A percentile compares a stretch with the other conserved stretches of the same genome.
Evolutionary conservation across 768 basidiomycete genomes (phyloP).

Genomic region (Trametopsis cervina): DNA sequence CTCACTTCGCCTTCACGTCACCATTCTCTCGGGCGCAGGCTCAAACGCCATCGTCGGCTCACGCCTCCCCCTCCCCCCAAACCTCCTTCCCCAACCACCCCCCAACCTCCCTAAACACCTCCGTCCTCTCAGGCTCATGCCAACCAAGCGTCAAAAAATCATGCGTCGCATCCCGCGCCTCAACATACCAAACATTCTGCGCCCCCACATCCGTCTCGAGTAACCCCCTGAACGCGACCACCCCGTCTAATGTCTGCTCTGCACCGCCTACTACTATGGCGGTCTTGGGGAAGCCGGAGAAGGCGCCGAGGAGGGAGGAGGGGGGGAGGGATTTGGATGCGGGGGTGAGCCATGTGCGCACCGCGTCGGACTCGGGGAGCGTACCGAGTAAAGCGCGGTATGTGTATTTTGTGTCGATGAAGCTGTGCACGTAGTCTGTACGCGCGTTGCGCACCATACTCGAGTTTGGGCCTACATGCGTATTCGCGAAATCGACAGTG

Average conservation of each 20-base stretch:
- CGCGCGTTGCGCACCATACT: conserved; percentile 20
- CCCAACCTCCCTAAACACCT: conserved; percentile 15
- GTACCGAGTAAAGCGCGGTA: conserved; percentile 40
- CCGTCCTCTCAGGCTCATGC: conserved; percentile 26
- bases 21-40: no score
- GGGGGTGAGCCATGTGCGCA: conserved; percentile 54
- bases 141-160: conserved; percentile 16
- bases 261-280: conserved; percentile 53
- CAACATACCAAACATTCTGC: conserved; percentile 41
- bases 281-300: conserved; percentile 53
- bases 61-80: no score
- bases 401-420: conserved; percentile 23
- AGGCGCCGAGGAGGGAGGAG: conserved; percentile 29
- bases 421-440: conserved; percentile 15
- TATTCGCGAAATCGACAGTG: conserved; percentile 40
- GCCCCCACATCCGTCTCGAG: conserved; percentile 48
- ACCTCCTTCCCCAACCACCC: conserved; percentile 19
- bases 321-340: conserved; percentile 42
- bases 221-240: conserved; percentile 35
- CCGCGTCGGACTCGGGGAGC: conserved; percentile 38
- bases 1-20: no score
- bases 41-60: no score
- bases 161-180: conserved; percentile 40
- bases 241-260: conserved; percentile 51
- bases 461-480: conserved; percentile 1